Conservation (phyloP, 225 moss, liverwort and hornwort species). For the Polytrichum commune region DNA sequence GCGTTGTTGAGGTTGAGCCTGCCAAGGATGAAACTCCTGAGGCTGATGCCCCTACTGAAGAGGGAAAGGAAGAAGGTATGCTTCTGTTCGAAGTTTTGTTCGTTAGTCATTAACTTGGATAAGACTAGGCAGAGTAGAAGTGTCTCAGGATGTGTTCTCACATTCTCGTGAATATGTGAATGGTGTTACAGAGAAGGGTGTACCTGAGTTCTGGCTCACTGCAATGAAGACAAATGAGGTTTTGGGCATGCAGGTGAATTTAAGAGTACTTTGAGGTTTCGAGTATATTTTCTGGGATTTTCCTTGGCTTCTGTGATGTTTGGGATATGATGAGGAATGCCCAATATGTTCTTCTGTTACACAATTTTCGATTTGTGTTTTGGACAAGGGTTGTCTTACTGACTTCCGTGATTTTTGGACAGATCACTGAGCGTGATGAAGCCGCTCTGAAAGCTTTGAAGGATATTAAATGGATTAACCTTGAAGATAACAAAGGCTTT, state of each 20-base stretch:
- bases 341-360: too few species aligned
- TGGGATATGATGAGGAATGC: too few species aligned
- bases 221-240: constrained; percentile 95
- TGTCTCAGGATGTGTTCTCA: too few species aligned
- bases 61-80: constrained; percentile 68
- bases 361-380: too few species aligned
- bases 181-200: constrained; percentile 59
- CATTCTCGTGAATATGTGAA: not conserved
- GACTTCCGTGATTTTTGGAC: not conserved
- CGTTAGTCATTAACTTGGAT: not conserved
- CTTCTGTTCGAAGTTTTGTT: not conserved
- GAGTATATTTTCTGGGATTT: too few species aligned
- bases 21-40: constrained; percentile 44
- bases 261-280: not conserved
- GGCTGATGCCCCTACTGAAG: constrained; percentile 32
- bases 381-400: too few species aligned
- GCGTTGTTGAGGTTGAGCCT: constrained; percentile 76
- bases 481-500: constrained; percentile 90
- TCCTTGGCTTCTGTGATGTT: too few species aligned
- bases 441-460: constrained; percentile 69
- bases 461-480: constrained; percentile 77
- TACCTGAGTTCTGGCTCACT: constrained; percentile 92
- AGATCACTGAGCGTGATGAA: constrained; percentile 95
- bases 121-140: too few species aligned
- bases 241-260: constrained; percentile 71